Evolutionary conservation across 345 rosid genomes (phyloP).

Genomic region (Gossypium raimondii): DNA sequence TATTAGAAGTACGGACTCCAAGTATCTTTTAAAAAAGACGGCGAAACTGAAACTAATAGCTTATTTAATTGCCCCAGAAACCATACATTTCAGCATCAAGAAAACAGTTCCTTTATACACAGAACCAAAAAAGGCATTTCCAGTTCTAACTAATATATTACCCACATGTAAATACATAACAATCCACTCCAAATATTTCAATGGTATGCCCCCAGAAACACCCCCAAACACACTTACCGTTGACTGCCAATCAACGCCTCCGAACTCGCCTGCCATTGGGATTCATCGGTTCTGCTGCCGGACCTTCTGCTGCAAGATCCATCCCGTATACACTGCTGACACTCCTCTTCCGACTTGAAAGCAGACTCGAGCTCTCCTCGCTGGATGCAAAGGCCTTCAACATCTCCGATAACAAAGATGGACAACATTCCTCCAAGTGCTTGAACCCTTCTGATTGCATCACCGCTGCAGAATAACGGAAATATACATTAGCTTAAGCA

Average conservation of each 20-base stretch:
- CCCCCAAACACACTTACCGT: slow-evolving; percentile 57
- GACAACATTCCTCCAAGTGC: slow-evolving; percentile 87
- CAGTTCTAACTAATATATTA: slow-evolving; percentile 20
- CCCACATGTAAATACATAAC: slow-evolving; percentile 2
- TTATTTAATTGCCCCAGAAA: background rate
- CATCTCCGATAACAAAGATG: slow-evolving; percentile 71
- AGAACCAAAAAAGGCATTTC: background rate
- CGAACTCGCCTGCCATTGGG: slow-evolving; percentile 63
- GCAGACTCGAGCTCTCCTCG: slow-evolving; percentile 55
- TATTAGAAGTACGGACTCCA: background rate
- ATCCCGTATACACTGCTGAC: slow-evolving; percentile 67
- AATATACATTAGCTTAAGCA: background rate
- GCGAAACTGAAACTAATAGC: background rate
- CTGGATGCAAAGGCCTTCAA: slow-evolving; percentile 66
- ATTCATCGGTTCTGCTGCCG: slow-evolving; percentile 46
- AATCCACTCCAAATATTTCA: background rate
- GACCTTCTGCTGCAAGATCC: slow-evolving; percentile 50
- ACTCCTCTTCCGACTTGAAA: slow-evolving; percentile 68
- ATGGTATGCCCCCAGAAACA: slow-evolving; percentile 34
- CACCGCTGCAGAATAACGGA: slow-evolving; percentile 50
- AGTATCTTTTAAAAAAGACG: background rate
- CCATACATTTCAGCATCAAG: background rate
- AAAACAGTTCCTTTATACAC: slow-evolving; percentile 13
- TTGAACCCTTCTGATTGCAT: slow-evolving; percentile 94
- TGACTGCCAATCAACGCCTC: slow-evolving; percentile 30